Percentiles rank a stretch among this genome's conserved stretches.
These are phyloP conservation scores for Trichosanthes cucumerina DNA, from an alignment of 306 rosid genomes.

Conservation along the genomic window DNA sequence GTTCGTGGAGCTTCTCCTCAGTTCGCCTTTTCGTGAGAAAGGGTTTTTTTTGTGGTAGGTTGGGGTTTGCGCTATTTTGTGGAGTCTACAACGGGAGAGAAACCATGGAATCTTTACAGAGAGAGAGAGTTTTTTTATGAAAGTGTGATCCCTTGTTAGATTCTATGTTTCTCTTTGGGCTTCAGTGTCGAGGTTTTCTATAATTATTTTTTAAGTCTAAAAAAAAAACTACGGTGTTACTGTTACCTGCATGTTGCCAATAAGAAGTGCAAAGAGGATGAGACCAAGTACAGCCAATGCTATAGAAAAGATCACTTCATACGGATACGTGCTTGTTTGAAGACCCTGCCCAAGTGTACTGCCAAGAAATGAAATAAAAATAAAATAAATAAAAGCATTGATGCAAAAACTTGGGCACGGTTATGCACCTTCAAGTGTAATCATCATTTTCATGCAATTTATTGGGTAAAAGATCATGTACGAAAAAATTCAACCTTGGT, in stretches of 20 bases:
- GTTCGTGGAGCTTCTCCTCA: too few species aligned
- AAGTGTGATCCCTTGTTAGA: too few species aligned
- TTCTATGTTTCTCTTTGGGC: too few species aligned
- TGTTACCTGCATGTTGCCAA: conserved; percentile 98
- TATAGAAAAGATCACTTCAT: conserved; percentile 90
- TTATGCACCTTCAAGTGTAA: neutral
- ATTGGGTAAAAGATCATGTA: neutral
- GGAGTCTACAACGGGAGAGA: too few species aligned
- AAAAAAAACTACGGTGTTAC: conserved; percentile 31
- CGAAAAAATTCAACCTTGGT: neutral
- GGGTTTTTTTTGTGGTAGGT: too few species aligned
- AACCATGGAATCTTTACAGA: too few species aligned
- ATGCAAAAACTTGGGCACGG: neutral
- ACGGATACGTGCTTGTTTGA: conserved; percentile 79
- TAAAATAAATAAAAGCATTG: neutral
- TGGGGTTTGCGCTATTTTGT: too few species aligned
- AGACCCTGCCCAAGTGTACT: conserved; percentile 99
- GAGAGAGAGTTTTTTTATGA: too few species aligned
- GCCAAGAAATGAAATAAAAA: conserved; percentile 20
- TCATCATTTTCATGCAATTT: neutral
- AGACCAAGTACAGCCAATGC: conserved; percentile 80
- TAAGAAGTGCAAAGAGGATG: conserved; percentile 93
- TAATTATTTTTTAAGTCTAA: too few species aligned
- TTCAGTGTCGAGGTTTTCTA: too few species aligned
- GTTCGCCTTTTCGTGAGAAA: too few species aligned